A percentile compares a stretch with the other conserved stretches of the same genome.
Evolutionary conservation across 2,329 filamentous ascomycete species (phyloP).

Genomic region (Chaetomiaceae sp.): DNA sequence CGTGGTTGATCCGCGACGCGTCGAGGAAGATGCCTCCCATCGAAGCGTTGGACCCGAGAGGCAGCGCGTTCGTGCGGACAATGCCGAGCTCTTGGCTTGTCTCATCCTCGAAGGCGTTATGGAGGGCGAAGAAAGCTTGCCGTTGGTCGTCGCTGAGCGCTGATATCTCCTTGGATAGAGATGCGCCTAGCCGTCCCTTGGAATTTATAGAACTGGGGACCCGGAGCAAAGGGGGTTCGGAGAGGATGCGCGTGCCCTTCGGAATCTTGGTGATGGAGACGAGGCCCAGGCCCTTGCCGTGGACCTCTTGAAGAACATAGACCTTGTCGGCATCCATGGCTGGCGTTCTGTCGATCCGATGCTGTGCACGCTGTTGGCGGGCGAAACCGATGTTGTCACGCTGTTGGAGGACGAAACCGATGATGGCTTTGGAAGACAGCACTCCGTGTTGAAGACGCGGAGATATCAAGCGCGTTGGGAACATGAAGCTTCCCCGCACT

Average conservation of each 20-base stretch:
- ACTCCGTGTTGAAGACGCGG: neutral
- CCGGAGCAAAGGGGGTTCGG: slow-evolving; percentile 1
- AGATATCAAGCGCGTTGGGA: no score
- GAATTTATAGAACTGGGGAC: neutral
- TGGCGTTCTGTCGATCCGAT: neutral
- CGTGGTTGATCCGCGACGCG: slow-evolving; percentile 12
- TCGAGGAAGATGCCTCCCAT: slow-evolving; percentile 6
- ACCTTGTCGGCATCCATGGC: neutral
- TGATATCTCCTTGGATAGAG: neutral
- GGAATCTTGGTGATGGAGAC: slow-evolving; percentile 12
- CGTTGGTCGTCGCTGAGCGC: neutral
- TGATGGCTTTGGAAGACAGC: neutral
- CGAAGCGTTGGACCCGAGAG: neutral
- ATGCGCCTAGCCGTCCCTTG: neutral
- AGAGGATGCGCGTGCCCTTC: slow-evolving; percentile 14
- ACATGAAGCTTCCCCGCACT: neutral
- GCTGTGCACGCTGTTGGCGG: no score
- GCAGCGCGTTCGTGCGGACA: slow-evolving; percentile 7
- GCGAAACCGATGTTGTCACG: neutral
- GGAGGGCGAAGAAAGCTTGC: slow-evolving; percentile 4
- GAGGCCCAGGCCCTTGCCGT: slow-evolving; percentile 9
- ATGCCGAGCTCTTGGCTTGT: neutral
- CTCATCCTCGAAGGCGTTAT: neutral
- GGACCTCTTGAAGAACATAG: neutral
- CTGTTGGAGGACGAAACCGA: neutral